Base-by-base conservation (phyloP, 2,329 filamentous ascomycete genomes). In the Cadophora sp. region DNA sequence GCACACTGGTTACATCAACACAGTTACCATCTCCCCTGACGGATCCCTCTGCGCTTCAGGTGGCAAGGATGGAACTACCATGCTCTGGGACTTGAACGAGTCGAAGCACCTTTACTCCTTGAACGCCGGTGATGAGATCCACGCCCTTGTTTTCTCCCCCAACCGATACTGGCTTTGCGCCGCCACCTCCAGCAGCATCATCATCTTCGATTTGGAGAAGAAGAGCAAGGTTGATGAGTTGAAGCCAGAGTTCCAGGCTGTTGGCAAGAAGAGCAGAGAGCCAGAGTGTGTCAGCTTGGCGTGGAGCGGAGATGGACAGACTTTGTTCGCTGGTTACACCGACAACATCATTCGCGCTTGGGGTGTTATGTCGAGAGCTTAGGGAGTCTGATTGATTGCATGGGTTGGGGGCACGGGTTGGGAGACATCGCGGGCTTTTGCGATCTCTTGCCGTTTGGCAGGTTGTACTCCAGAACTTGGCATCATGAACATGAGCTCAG, bases 151-250 rank as follows among this genome's bases (percentile, higher is more conserved):
- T 84, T 99, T 99, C 93, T 98, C 96, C 74, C 96, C 96, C 81
- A 99, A 99, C 93, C 92, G 96, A 84, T 99, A 99, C 93, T 99
- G 96, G 96, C 91, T 99, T 78, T 99, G 96, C 89, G 96, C 96
- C 81, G 96, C 96, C 81, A 99, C 96, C 73, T 89, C 93, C 81
- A 93, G 89, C 86, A 94, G 90, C 89, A 98, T 99, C 89, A 97
- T 97, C 89, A 98, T 99, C 89, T 99, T 99, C 87, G 96, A 99
- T 81, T 90, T 99, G 77, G 96, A 99, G 93, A 99, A 99, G 94
- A 99, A 99, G 94, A 96, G 91, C 91, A 98, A 97, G 92, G 95
- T 98, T 81, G 95, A 98, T 79, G 96, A 98, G 90, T 91, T 99
- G 83, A 97, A 97, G 91, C 95, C 95, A 76, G 96, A 99, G 83